These are phyloP conservation scores for Neurospora sp. DNA, from an alignment of 495 filamentous ascomycete species.

Conservation along the genomic window DNA sequence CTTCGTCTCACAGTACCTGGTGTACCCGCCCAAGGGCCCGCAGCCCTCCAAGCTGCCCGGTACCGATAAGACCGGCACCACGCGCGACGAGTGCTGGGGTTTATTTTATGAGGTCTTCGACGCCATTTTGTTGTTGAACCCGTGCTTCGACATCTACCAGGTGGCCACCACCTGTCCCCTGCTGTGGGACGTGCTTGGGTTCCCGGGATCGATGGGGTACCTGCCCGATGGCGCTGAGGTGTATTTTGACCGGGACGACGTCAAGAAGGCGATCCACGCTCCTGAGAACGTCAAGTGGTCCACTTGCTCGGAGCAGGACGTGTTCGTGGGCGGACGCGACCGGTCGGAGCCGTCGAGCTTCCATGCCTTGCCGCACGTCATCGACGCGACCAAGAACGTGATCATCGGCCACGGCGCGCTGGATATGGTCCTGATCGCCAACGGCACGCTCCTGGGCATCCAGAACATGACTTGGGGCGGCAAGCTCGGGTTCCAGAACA, in stretches of 20 bases:
- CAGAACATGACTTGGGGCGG: conserved; percentile 86
- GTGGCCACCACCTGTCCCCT: conserved; percentile 64
- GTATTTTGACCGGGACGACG: conserved; percentile 73
- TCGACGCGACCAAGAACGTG: conserved; percentile 58
- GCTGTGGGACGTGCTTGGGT: conserved; percentile 58
- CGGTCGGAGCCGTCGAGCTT: conserved; percentile 37
- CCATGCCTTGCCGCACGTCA: conserved; percentile 54
- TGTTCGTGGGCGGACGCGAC: conserved; percentile 45
- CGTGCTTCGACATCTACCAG: conserved; percentile 74
- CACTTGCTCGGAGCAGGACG: conserved; percentile 39
- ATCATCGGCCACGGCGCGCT: conserved; percentile 57
- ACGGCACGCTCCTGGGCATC: conserved; percentile 60
- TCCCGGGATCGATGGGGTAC: conserved; percentile 42
- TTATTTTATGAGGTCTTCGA: conserved; percentile 44
- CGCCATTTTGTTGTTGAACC: conserved; percentile 53
- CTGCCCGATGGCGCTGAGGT: conserved; percentile 43
- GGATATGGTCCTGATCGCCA: conserved; percentile 48
- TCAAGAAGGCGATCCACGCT: conserved; percentile 64
- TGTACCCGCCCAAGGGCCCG: conserved; percentile 54
- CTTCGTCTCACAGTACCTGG: conserved; percentile 50
- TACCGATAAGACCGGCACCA: conserved; percentile 8
- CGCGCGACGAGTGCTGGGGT: conserved; percentile 17
- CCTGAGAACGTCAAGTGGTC: conserved; percentile 48
- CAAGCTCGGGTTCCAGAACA: conserved; percentile 51
- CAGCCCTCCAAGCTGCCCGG: conserved; percentile 35